Evolutionary conservation across 169 alveolate genomes (phyloP), one percentile per base, ranked within the genome.

Genomic region (Eimeria brunetti): DNA sequence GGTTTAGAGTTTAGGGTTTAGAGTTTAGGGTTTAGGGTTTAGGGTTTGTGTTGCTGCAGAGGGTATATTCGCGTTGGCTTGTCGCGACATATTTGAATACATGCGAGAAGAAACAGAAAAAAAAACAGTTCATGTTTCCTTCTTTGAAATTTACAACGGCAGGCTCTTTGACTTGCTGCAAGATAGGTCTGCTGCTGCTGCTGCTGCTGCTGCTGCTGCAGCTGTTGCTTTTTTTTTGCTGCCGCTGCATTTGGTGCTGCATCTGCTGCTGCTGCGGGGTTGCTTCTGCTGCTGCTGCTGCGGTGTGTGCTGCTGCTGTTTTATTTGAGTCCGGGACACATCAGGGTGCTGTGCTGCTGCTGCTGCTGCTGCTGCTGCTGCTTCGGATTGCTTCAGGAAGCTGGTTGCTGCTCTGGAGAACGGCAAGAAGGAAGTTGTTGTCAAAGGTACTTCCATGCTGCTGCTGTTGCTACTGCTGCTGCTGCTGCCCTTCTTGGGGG

Each of bases 71-170:
- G 95, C 69, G 78, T 89, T 94, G 27, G 97, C 97, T 27, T 97
- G 95, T 6, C 73, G 38, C 73, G 97, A 96, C 36, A 80, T 96
- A 38, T 96, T 96, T 64, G 9, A 60, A n/a, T 56, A 44, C 41
- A 62, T 96, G 38, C 60, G 73, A 46, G 75, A 67, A 75, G 78
- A 46, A 27, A 73, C 58, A 16, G 9, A 8, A 24, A 60, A 89
- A 80, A 73, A 88, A 56, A 96, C 91, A 30, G 97, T 89, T 30
- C 58, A 96, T 95, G 99, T 99, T 51, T 98, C 99, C 78, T 99
- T 99, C 98, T 99, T 99, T 96, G 99, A 99, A 97, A 99, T 99
- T 81, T 99, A 99, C 96, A 99, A 99, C 95, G 99, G 99, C 67
- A 99, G 99, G 97, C 98, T 99, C 53, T 99, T 98, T 93, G 99